A percentile compares a stretch with the other conserved stretches of the same genome.
phyloP scores from a whole-genome alignment of 2,329 filamentous ascomycete genomes.

The Tolypocladium album region DNA sequence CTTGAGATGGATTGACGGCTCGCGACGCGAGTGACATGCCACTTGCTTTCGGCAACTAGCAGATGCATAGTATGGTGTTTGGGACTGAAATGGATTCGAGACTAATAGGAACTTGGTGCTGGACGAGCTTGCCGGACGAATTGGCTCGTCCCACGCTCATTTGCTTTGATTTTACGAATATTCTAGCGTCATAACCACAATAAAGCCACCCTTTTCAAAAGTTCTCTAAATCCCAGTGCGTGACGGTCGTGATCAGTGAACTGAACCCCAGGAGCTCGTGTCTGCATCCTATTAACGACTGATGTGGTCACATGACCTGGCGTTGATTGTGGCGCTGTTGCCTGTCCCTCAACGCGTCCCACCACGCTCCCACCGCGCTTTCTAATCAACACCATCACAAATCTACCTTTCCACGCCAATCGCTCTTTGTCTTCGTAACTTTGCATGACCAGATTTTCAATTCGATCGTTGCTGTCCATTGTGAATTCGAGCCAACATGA shows the following conservation, averaged over 20 bases:
- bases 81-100: background rate
- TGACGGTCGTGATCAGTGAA: background rate
- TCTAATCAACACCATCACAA: slow-evolving; percentile 10
- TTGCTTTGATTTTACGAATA: background rate
- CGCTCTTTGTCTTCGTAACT: background rate
- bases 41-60: background rate
- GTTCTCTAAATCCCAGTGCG: background rate
- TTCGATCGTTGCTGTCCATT: background rate
- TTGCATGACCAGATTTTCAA: background rate
- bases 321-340: slow-evolving; percentile 17
- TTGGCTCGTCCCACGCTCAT: background rate
- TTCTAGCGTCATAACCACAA: background rate
- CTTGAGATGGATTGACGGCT: background rate
- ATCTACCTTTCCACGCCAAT: slow-evolving; percentile 5
- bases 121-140: background rate
- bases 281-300: background rate
- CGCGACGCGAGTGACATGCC: background rate
- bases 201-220: background rate
- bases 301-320: slow-evolving; percentile 24
- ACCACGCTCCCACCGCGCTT: slow-evolving; percentile 20
- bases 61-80: background rate
- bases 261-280: background rate
- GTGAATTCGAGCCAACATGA: slow-evolving; percentile 22
- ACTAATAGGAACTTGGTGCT: background rate
- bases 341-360: slow-evolving; percentile 22